Evolutionary conservation across 2,329 filamentous ascomycete genomes (phyloP).

Genomic region (Aspergillus jensenii): DNA sequence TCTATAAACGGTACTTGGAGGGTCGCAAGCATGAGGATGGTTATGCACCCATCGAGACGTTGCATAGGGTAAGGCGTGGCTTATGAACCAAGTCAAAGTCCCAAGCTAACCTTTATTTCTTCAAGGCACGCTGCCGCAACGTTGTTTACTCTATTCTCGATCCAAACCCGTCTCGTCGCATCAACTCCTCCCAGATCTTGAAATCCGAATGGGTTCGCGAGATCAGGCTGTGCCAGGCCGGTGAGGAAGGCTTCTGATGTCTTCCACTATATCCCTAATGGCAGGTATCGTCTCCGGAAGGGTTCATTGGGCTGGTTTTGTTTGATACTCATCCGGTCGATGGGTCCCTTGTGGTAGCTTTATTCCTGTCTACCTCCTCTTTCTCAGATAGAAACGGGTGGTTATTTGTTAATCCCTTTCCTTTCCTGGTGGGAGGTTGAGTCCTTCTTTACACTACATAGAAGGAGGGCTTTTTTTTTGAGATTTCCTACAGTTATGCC

Average conservation of each 20-base stretch:
- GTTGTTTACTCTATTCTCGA: conserved; percentile 99
- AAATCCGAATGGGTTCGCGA: conserved; percentile 99
- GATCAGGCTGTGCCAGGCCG: conserved; percentile 94
- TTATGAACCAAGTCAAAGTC: neutral
- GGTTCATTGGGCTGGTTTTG: conserved; percentile 14
- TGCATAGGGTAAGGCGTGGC: conserved; percentile 75
- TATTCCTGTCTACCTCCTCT: conserved; percentile 15
- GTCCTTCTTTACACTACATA: conserved; percentile 20
- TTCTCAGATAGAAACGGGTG: conserved; percentile 19
- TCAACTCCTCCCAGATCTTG: conserved; percentile 93
- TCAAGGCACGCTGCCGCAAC: conserved; percentile 89
- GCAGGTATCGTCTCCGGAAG: conserved; percentile 9
- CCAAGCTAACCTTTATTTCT: conserved; percentile 15
- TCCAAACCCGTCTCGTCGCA: conserved; percentile 85
- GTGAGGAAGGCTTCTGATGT: conserved; percentile 81
- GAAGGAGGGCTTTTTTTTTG: conserved; percentile 22
- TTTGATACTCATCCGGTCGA: conserved; percentile 14
- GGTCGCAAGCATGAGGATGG: conserved; percentile 92
- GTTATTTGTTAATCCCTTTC: conserved; percentile 21
- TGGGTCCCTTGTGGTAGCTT: conserved; percentile 12
- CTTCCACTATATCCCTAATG: conserved; percentile 4
- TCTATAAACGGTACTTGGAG: conserved; percentile 90
- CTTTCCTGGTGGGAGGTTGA: conserved; percentile 10
- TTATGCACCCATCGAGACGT: conserved; percentile 91
- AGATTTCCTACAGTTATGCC: conserved; percentile 18